These are phyloP conservation scores for Dovyalis caffra DNA, from an alignment of 345 rosid genomes.

Conservation along the genomic window DNA sequence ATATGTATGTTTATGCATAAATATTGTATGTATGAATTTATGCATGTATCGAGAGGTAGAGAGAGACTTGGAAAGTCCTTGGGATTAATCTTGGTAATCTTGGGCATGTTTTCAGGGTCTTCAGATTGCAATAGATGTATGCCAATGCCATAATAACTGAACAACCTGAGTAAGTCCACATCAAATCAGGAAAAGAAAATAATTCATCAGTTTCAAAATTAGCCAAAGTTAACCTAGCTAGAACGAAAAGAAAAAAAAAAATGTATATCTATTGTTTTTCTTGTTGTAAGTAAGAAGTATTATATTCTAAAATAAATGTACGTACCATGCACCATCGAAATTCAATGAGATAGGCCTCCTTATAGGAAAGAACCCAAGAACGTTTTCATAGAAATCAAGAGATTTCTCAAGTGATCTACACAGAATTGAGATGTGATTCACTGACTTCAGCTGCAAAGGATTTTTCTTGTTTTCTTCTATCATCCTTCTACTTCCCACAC, in stretches of 20 bases:
- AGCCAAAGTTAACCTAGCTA: too few species aligned
- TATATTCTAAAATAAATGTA: too few species aligned
- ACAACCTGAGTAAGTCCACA: conserved; percentile 46
- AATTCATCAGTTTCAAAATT: background rate
- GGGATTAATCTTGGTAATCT: conserved; percentile 47
- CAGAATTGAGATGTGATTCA: conserved; percentile 69
- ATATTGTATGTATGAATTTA: too few species aligned
- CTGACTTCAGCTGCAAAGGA: conserved; percentile 59
- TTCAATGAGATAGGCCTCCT: conserved; percentile 67
- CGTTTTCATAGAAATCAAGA: conserved; percentile 56
- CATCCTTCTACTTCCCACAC: background rate
- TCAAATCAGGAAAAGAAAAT: background rate
- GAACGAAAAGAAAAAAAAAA: too few species aligned
- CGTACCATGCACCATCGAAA: conserved; percentile 80
- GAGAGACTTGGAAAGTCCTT: conserved; percentile 61
- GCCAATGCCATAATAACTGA: conserved; percentile 65
- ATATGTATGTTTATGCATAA: too few species aligned
- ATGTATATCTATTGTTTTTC: too few species aligned
- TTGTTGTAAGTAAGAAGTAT: too few species aligned
- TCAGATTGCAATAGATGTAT: conserved; percentile 59
- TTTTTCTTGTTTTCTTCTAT: conserved; percentile 49
- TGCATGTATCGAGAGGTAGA: background rate
- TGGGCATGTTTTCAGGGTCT: conserved; percentile 54
- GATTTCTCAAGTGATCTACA: conserved; percentile 67
- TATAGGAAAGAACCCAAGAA: conserved; percentile 70